A percentile compares a stretch with the other conserved stretches of the same genome.
These are phyloP conservation scores for Meripilus lineatus DNA, from an alignment of 1,284 basidiomycete species.

Conservation along the genomic window DNA sequence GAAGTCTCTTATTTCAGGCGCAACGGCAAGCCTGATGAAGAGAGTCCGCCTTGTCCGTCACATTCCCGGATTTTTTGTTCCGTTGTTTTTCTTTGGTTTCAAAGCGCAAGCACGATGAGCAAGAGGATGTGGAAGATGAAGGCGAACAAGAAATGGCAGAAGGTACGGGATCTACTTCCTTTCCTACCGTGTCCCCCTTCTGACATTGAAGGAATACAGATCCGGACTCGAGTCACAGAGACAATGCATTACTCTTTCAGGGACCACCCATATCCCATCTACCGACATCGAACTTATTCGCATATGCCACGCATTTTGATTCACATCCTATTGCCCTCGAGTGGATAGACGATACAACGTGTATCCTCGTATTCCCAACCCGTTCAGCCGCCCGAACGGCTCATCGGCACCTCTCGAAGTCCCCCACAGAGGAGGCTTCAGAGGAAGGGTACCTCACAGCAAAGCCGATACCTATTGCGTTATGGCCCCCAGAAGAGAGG, in stretches of 20 bases:
- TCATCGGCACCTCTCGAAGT: constrained; percentile 45
- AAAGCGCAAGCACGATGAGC: constrained; percentile 55
- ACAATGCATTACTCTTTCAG: constrained; percentile 65
- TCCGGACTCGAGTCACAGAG: constrained; percentile 38
- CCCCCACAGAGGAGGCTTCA: constrained; percentile 44
- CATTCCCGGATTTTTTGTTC: not conserved
- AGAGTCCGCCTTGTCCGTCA: constrained; percentile 30
- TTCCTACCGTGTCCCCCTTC: constrained; percentile 8
- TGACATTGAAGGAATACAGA: constrained; percentile 13
- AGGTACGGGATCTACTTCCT: constrained; percentile 23
- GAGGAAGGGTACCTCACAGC: constrained; percentile 54
- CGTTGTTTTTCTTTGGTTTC: not conserved
- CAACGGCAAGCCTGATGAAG: constrained; percentile 42
- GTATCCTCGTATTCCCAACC: constrained; percentile 66
- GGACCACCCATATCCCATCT: constrained; percentile 69
- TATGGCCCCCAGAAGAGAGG: constrained; percentile 76
- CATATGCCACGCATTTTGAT: constrained; percentile 71
- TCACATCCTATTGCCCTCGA: constrained; percentile 64
- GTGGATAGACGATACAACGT: constrained; percentile 77
- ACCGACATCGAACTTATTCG: constrained; percentile 67
- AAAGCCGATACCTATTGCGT: constrained; percentile 58
- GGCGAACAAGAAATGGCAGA: constrained; percentile 42
- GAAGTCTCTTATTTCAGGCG: constrained; percentile 28
- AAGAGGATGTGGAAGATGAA: constrained; percentile 29
- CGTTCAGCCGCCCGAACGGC: constrained; percentile 48